These are phyloP conservation scores for Alternaria angustiovoidea DNA, from an alignment of 2,329 filamentous ascomycete species.

Conservation along the genomic window DNA sequence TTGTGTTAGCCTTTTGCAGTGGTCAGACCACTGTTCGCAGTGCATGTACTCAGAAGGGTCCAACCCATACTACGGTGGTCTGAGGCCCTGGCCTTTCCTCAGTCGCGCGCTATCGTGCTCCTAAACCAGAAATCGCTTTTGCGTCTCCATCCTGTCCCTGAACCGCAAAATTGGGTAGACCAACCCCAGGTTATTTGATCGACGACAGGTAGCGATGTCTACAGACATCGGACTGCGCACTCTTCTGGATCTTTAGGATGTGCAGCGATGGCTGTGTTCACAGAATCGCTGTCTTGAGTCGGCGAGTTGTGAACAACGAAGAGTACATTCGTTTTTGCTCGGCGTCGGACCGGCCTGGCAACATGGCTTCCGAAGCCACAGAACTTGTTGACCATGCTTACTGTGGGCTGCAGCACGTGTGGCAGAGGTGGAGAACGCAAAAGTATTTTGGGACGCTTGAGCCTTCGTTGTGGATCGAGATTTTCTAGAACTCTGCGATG, in stretches of 20 bases:
- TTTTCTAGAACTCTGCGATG: not conserved
- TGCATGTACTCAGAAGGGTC: not conserved
- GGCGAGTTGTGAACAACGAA: not conserved
- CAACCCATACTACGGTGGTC: not conserved
- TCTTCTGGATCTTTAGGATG: not conserved
- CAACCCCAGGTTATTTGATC: not conserved
- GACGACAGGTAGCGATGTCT: not conserved
- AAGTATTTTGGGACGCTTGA: not conserved
- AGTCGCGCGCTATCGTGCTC: slow-evolving; percentile 7
- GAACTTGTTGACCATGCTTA: not conserved
- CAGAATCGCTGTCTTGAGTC: not conserved
- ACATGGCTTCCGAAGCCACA: not conserved
- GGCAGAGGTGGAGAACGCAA: not conserved
- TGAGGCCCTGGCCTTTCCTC: slow-evolving; percentile 7
- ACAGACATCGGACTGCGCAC: not conserved
- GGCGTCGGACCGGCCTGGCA: not conserved
- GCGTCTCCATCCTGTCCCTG: slow-evolving; percentile 3
- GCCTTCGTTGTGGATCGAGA: not conserved
- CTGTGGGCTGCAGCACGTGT: not conserved
- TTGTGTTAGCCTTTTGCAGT: not conserved
- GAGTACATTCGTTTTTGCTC: not conserved
- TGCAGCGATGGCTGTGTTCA: not conserved
- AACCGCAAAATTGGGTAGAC: not conserved
- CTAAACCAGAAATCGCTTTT: not conserved
- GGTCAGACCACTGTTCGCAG: not conserved